Evolutionary conservation across 208 protist genomes (phyloP).

Genomic region (Leishmania martiniquensis): DNA sequence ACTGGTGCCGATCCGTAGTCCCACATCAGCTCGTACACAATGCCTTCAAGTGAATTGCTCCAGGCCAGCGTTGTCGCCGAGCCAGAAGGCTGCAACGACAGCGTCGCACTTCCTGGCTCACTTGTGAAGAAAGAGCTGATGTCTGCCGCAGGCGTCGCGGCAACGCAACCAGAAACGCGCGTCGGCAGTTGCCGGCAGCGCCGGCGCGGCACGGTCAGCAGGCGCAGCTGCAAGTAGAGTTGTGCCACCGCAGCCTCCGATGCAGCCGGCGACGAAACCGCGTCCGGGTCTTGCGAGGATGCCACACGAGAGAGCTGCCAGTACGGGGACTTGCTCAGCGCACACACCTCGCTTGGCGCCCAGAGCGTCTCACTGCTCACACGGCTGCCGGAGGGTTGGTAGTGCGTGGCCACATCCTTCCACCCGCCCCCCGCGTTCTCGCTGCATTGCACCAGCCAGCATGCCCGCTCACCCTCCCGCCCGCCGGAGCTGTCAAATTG

Average conservation of each 20-base stretch:
- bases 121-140: conserved; percentile 21
- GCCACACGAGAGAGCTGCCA: conserved; percentile 18
- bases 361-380: conserved; percentile 23
- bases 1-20: conserved; percentile 24
- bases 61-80: background rate
- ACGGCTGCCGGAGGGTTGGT: conserved; percentile 10
- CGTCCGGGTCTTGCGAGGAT: background rate
- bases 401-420: conserved; percentile 26
- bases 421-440: conserved; percentile 11
- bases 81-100: conserved; percentile 7
- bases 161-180: conserved; percentile 7
- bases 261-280: background rate
- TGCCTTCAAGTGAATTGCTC: background rate
- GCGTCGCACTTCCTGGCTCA: background rate
- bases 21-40: conserved; percentile 33
- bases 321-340: conserved; percentile 15
- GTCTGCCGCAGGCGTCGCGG: background rate
- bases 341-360: conserved; percentile 12
- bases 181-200: conserved; percentile 10
- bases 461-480: background rate
- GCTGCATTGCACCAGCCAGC: conserved; percentile 35
- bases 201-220: conserved; percentile 17
- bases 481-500: conserved; percentile 30
- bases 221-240: conserved; percentile 28
- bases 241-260: background rate